Base-by-base conservation (phyloP, 2,329 filamentous ascomycete species). In the Metarhizium rileyi region DNA sequence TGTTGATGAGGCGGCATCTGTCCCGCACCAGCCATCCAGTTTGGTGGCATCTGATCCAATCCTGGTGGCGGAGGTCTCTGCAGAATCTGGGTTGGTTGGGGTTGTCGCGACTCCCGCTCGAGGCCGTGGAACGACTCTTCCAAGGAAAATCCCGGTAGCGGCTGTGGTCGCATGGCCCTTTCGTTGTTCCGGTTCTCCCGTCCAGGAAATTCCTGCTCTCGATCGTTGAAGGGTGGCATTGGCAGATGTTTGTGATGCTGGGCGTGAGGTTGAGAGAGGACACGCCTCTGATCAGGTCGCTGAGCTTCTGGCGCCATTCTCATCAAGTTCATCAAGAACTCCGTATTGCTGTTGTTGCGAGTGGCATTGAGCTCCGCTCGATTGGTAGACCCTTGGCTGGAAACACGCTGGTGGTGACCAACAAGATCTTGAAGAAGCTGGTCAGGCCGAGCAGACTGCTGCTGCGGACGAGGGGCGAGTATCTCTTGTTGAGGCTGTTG, bases 321-420 rank as follows among this genome's bases (percentile, higher is more conserved):
- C 87, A 95, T 93, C 27, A 95, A 75, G 53, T 83, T 86, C 67
- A 95, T 87, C 45, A 95, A 71, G 63, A 93, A 90, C 55, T 94
- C 86, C n/a, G 85, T 80, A 58, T 91, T 87, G 57, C 75, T 80
- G 62, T 77, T 83, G 61, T 71, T 75, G 44, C 69, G 71, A 57
- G 63, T 62, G 48, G 53, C 55, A 56, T 56, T 67, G 52, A 71
- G 70, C 47, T 78, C 75, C 33, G 67, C 64, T 30, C 76, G 70
- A 6, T 63, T 63, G 7, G 62, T 63, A 16, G 70, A 72, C 35
- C 69, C 66, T 53, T 80, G 78, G 58, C 70, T 78, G 18, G 75
- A 70, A 14, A 73, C 68, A 36, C 74, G 74, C 56, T 80, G 78
- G 45, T 80, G 79, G 58, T 81, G 77, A 9, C 72, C 73, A 23